phyloP scores from a whole-genome alignment of 2,329 filamentous ascomycete species.

The Coniochaeta prunicola region DNA sequence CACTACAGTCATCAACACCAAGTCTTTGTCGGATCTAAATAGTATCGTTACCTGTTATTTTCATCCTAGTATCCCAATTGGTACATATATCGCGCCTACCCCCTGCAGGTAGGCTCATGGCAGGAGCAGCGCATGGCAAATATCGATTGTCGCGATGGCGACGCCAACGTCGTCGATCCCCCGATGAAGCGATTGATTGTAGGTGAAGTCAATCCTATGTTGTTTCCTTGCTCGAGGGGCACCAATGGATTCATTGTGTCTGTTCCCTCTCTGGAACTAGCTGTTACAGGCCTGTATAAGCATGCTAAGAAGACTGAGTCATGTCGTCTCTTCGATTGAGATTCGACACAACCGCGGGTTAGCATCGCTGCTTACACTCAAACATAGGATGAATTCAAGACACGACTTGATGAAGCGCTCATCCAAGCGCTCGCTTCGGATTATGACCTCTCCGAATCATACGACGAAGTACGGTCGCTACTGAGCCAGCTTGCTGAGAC shows the following conservation, averaged over 20 bases:
- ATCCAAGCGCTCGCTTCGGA: conserved; percentile 71
- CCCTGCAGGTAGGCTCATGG: not conserved
- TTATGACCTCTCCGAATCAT: conserved; percentile 53
- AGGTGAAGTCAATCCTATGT: not conserved
- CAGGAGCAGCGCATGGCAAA: not conserved
- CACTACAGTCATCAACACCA: not conserved
- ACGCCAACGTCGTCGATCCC: not conserved
- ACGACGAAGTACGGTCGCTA: conserved; percentile 46
- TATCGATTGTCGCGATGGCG: not conserved
- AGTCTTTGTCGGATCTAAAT: not conserved
- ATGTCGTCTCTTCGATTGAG: not conserved
- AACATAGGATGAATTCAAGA: conserved; percentile 60
- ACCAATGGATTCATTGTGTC: not conserved
- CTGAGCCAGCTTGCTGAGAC: conserved; percentile 60
- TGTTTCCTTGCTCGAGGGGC: not conserved
- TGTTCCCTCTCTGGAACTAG: not conserved
- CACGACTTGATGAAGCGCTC: conserved; percentile 69
- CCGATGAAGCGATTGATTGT: not conserved
- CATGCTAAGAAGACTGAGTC: not conserved
- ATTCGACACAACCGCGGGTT: not conserved
- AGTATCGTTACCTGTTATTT: not conserved
- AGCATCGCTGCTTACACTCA: not conserved
- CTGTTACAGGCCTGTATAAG: not conserved
- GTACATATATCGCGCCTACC: not conserved
- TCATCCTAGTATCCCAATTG: not conserved